These are phyloP conservation scores for Trichoderma cornu-damae DNA, from an alignment of 2,329 filamentous ascomycete species.

Conservation along the genomic window DNA sequence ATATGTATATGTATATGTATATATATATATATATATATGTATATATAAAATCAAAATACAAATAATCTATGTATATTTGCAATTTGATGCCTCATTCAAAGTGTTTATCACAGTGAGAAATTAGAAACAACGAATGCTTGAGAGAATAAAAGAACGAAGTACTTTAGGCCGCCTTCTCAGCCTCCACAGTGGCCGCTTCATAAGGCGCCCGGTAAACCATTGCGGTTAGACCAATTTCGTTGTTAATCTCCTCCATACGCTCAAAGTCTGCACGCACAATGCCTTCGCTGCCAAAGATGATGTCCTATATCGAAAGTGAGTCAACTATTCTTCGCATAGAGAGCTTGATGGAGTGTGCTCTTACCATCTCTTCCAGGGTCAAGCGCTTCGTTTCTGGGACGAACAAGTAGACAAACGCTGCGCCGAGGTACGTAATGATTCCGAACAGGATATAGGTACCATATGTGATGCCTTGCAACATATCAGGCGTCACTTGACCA, in stretches of 20 bases:
- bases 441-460: slow-evolving; percentile 71
- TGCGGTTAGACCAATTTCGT: slow-evolving; percentile 55
- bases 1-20: too few relatives aligned
- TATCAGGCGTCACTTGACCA: slow-evolving; percentile 64
- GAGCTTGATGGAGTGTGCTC: background rate
- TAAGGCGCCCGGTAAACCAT: slow-evolving; percentile 10
- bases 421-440: slow-evolving; percentile 56
- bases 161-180: slow-evolving; percentile 10
- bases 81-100: too few relatives aligned
- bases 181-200: slow-evolving; percentile 13
- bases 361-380: slow-evolving; percentile 58
- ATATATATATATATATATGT: background rate
- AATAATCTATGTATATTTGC: background rate
- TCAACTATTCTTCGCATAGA: rapidly evolving
- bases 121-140: too few relatives aligned
- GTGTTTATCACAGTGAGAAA: too few relatives aligned
- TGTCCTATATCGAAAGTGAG: slow-evolving; percentile 41
- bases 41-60: background rate
- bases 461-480: slow-evolving; percentile 59
- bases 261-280: slow-evolving; percentile 61
- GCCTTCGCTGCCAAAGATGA: slow-evolving; percentile 63
- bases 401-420: slow-evolving; percentile 57
- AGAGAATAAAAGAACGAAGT: background rate
- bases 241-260: slow-evolving; percentile 68
- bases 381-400: slow-evolving; percentile 61